Percentiles rank a stretch among this genome's conserved stretches.
Evolutionary conservation across 306 rosid genomes (phyloP).

Genomic region (Aeschynomene evenia): DNA sequence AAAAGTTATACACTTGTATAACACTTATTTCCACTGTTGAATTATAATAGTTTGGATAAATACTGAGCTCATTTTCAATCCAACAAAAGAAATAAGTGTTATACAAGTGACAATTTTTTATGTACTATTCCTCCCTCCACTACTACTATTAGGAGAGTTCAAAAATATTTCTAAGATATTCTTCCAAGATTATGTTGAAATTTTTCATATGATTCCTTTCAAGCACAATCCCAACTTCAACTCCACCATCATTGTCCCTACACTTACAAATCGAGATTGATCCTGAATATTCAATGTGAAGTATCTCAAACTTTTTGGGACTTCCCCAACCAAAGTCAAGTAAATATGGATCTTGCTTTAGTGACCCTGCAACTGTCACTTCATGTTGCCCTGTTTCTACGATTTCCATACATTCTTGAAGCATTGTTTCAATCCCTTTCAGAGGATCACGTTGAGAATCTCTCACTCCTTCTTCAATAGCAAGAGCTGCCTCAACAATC

Average conservation of each 20-base stretch:
- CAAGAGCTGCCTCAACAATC: neutral
- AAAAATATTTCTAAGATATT: too few species aligned
- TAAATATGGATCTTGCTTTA: neutral
- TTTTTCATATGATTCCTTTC: neutral
- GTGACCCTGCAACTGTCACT: neutral
- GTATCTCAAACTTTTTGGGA: neutral
- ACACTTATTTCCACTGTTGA: too few species aligned
- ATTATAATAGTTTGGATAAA: too few species aligned
- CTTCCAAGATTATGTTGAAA: too few species aligned
- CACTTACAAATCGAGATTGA: neutral
- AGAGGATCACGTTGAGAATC: neutral
- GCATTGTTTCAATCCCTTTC: neutral
- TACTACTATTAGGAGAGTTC: too few species aligned
- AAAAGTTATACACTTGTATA: too few species aligned
- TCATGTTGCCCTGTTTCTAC: neutral
- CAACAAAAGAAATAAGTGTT: too few species aligned
- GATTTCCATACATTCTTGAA: neutral
- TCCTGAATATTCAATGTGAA: neutral
- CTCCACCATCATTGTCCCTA: neutral
- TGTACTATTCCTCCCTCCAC: too few species aligned
- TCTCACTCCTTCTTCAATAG: neutral
- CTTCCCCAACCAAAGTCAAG: neutral
- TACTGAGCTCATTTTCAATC: too few species aligned
- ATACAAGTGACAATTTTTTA: too few species aligned
- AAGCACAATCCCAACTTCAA: neutral